A percentile compares a stretch with the other conserved stretches of the same genome.
phyloP scores from a whole-genome alignment of 2,329 filamentous ascomycete genomes.

The Penicillium sp. region DNA sequence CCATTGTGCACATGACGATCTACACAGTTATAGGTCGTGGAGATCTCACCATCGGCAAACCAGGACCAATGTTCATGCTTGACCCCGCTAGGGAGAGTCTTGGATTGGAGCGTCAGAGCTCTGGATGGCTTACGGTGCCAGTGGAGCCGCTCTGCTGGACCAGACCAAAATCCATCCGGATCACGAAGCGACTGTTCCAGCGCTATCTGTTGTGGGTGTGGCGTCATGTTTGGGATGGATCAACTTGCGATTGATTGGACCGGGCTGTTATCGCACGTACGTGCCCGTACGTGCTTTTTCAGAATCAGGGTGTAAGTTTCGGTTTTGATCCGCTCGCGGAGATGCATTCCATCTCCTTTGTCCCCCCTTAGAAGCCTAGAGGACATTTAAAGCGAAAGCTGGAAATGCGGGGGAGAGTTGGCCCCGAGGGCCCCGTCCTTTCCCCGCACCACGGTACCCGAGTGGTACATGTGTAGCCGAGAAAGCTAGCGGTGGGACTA shows the following conservation, averaged over 20 bases:
- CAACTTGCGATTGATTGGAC: neutral
- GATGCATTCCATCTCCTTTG: neutral
- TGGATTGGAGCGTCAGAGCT: slow-evolving; percentile 60
- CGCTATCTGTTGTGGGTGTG: slow-evolving; percentile 50
- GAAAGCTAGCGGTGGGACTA: neutral
- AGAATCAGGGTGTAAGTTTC: neutral
- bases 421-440: slow-evolving; percentile 16
- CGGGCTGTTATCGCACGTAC: neutral
- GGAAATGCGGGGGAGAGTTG: slow-evolving; percentile 9
- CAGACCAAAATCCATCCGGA: slow-evolving; percentile 72
- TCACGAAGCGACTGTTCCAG: slow-evolving; percentile 61
- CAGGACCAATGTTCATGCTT: slow-evolving; percentile 79
- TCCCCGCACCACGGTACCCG: slow-evolving; percentile 24
- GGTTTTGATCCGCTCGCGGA: neutral
- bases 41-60: slow-evolving; percentile 87
- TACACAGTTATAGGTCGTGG: slow-evolving; percentile 87
- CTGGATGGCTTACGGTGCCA: slow-evolving; percentile 76
- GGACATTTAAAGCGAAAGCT: neutral
- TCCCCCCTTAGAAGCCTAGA: neutral
- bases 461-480: slow-evolving; percentile 3
- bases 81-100: slow-evolving; percentile 60
- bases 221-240: slow-evolving; percentile 15
- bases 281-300: neutral
- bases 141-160: slow-evolving; percentile 70
- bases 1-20: slow-evolving; percentile 83